These are phyloP conservation scores for Kurtzmaniella cleridarum DNA, from an alignment of 805 yeast species.

Conservation along the genomic window DNA sequence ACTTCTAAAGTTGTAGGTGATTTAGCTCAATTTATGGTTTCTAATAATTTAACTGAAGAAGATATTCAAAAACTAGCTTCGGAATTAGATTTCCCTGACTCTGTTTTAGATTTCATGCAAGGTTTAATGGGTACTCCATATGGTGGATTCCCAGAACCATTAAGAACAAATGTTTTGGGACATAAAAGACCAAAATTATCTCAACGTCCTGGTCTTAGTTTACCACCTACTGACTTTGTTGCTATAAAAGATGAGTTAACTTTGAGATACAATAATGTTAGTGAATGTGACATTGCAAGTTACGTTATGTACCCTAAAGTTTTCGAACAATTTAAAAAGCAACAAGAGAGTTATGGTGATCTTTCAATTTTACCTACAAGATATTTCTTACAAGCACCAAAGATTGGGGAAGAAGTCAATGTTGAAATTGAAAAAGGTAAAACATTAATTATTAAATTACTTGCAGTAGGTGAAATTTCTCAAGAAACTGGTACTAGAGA, in stretches of 20 bases:
- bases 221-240: constrained; percentile 77
- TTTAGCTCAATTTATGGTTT: constrained; percentile 98
- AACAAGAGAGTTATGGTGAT: constrained; percentile 78
- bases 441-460: constrained; percentile 80
- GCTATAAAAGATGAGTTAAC: constrained; percentile 67
- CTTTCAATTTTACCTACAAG: constrained; percentile 91
- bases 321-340: constrained; percentile 77
- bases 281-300: constrained; percentile 88
- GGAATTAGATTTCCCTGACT: constrained; percentile 96
- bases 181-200: constrained; percentile 90
- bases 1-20: constrained; percentile 99
- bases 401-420: constrained; percentile 79
- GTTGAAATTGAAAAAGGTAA: constrained; percentile 95
- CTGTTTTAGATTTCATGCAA: constrained; percentile 96
- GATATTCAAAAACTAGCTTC: constrained; percentile 86
- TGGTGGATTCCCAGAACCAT: constrained; percentile 99
- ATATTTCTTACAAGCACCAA: constrained; percentile 82
- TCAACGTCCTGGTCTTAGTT: constrained; percentile 85
- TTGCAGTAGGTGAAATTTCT: constrained; percentile 89
- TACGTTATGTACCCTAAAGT: constrained; percentile 98
- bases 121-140: constrained; percentile 99
- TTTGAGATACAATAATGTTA: constrained; percentile 61
- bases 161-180: constrained; percentile 83
- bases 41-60: constrained; percentile 79
- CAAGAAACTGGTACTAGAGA: constrained; percentile 86